A percentile compares a stretch with the other conserved stretches of the same genome.
These are phyloP conservation scores for Globisporangium carolinianum DNA, from an alignment of 352 stramenopile species.

Conservation along the genomic window DNA sequence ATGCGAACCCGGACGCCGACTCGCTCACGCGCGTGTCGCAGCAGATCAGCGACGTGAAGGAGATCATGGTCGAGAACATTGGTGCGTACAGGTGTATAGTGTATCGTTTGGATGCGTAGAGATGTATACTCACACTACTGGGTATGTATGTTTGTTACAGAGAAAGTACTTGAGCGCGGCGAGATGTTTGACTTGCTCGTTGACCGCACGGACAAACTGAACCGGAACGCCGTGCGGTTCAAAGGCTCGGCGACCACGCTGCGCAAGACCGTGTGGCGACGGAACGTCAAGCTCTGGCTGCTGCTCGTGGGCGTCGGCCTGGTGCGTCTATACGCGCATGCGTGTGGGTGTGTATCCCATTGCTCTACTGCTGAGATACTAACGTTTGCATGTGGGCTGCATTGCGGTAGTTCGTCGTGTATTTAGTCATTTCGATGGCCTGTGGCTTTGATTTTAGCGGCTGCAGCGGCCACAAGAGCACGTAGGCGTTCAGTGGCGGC, in stretches of 20 bases:
- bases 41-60: conserved; percentile 97
- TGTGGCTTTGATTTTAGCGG: conserved; percentile 82
- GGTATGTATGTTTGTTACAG: conserved; percentile 19
- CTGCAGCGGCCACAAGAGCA: conserved; percentile 23
- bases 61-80: conserved; percentile 99
- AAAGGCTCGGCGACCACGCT: conserved; percentile 88
- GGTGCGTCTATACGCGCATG: conserved; percentile 16
- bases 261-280: conserved; percentile 82
- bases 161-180: conserved; percentile 97
- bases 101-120: too few species aligned
- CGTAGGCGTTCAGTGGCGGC: too few species aligned
- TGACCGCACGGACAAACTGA: conserved; percentile 93
- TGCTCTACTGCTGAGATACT: background rate
- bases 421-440: conserved; percentile 83
- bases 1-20: conserved; percentile 87
- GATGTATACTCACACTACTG: too few species aligned
- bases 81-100: conserved; percentile 18
- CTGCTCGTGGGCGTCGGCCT: conserved; percentile 68
- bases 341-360: too few species aligned
- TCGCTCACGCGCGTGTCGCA: conserved; percentile 89
- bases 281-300: conserved; percentile 85
- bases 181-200: conserved; percentile 97
- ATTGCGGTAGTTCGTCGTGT: conserved; percentile 58
- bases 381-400: background rate
- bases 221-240: conserved; percentile 96